Conservation (phyloP, 2,329 filamentous ascomycete species). For the Kalaharituber pfeilii region DNA sequence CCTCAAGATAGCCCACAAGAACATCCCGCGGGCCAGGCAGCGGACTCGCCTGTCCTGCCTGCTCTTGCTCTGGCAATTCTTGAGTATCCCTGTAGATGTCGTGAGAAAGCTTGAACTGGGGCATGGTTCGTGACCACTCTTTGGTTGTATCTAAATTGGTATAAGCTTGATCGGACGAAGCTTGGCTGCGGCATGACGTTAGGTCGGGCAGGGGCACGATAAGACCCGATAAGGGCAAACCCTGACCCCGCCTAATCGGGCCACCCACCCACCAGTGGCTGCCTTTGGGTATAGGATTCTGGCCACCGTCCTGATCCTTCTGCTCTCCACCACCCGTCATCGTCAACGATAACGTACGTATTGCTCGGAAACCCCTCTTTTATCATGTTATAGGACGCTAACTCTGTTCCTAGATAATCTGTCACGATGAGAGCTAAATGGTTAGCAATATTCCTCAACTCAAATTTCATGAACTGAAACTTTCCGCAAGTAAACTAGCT, state of each 20-base stretch:
- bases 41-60: background rate
- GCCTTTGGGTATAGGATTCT: too few relatives aligned
- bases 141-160: background rate
- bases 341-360: background rate
- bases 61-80: background rate
- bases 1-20: background rate
- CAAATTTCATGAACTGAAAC: too few relatives aligned
- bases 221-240: background rate
- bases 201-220: background rate
- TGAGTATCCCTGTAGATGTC: background rate
- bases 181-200: background rate
- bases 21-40: background rate
- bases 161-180: too few relatives aligned
- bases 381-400: background rate
- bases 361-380: background rate
- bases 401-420: constrained; percentile 18
- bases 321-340: background rate
- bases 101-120: too few relatives aligned
- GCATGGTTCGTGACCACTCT: background rate
- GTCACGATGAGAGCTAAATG: constrained; percentile 39
- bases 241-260: background rate
- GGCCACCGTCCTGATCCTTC: background rate
- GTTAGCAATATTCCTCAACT: too few relatives aligned
- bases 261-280: background rate
- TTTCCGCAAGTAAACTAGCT: too few relatives aligned